Conservation (phyloP, 768 basidiomycete species). For the Suillus americanus region DNA sequence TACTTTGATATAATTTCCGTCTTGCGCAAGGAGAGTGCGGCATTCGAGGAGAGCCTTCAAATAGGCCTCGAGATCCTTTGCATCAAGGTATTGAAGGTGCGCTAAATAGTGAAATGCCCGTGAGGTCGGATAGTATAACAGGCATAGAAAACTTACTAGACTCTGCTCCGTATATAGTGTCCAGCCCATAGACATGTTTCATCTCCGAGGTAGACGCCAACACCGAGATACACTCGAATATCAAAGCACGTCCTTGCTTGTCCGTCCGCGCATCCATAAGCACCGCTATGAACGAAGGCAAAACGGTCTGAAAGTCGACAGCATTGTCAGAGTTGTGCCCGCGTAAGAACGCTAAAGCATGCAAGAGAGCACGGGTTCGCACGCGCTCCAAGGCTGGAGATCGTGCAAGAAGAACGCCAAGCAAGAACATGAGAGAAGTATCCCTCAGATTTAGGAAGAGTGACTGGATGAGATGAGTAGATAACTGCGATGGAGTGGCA, state of each 20-base stretch:
- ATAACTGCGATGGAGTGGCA: constrained; percentile 40
- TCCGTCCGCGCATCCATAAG: constrained; percentile 34
- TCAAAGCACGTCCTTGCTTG: constrained; percentile 33
- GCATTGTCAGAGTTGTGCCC: constrained; percentile 59
- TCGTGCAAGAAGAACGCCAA: constrained; percentile 60
- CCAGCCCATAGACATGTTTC: constrained; percentile 66
- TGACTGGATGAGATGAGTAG: constrained; percentile 55
- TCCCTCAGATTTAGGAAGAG: constrained; percentile 71
- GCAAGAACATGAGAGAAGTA: constrained; percentile 77
- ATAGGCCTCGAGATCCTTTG: constrained; percentile 61
- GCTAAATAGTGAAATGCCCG: constrained; percentile 30
- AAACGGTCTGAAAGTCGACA: constrained; percentile 78
- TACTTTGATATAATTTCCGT: constrained; percentile 53
- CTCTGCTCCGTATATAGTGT: constrained; percentile 65
- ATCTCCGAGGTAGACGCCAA: constrained; percentile 41
- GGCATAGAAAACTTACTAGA: constrained; percentile 43
- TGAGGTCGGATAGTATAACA: constrained; percentile 4
- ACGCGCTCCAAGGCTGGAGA: constrained; percentile 31
- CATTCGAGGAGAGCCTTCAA: constrained; percentile 48
- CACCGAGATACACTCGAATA: constrained; percentile 54
- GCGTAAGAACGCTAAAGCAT: constrained; percentile 77
- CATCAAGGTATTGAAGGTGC: constrained; percentile 67
- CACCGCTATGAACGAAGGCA: constrained; percentile 68
- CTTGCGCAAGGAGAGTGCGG: constrained; percentile 58
- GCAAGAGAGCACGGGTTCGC: constrained; percentile 61